These are phyloP conservation scores for Podospora pseudoanserina DNA, from an alignment of 495 filamentous ascomycete species.

Conservation along the genomic window DNA sequence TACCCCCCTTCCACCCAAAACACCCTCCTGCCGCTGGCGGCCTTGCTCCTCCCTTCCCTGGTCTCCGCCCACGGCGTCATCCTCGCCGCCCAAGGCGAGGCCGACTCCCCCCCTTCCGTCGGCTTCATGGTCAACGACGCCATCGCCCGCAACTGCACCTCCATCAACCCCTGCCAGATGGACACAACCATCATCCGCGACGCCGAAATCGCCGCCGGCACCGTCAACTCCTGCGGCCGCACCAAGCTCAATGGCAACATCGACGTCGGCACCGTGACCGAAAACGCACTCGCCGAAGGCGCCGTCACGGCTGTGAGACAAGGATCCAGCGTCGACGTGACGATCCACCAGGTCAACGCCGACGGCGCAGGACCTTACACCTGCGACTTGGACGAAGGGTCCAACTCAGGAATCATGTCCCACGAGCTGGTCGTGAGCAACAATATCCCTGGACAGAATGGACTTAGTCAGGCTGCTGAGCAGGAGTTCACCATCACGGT, in stretches of 20 bases:
- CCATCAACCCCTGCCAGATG: constrained; percentile 51
- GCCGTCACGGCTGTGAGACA: constrained; percentile 44
- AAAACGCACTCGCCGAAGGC: constrained; percentile 43
- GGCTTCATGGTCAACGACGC: constrained; percentile 43
- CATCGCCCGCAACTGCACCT: constrained; percentile 47
- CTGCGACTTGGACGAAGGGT: constrained; percentile 46
- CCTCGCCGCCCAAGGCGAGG: constrained; percentile 38
- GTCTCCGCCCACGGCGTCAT: constrained; percentile 43
- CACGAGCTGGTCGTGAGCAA: constrained; percentile 41
- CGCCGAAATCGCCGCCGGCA: constrained; percentile 43
- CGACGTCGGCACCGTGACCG: constrained; percentile 52
- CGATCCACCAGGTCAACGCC: constrained; percentile 54
- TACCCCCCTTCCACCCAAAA: background rate
- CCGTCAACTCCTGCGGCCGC: constrained; percentile 49
- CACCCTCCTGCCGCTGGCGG: constrained; percentile 22
- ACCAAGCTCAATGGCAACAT: constrained; percentile 52
- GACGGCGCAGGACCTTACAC: constrained; percentile 54
- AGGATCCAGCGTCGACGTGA: constrained; percentile 39
- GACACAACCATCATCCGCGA: constrained; percentile 53
- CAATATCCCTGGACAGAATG: constrained; percentile 44
- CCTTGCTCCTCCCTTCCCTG: constrained; percentile 37
- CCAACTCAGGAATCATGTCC: constrained; percentile 42
- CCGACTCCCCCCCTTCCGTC: constrained; percentile 39
- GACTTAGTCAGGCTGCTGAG: constrained; percentile 36
- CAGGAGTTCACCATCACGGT: constrained; percentile 46